Evolutionary conservation across 345 rosid species (phyloP).

Genomic region (Noccaea caerulescens): DNA sequence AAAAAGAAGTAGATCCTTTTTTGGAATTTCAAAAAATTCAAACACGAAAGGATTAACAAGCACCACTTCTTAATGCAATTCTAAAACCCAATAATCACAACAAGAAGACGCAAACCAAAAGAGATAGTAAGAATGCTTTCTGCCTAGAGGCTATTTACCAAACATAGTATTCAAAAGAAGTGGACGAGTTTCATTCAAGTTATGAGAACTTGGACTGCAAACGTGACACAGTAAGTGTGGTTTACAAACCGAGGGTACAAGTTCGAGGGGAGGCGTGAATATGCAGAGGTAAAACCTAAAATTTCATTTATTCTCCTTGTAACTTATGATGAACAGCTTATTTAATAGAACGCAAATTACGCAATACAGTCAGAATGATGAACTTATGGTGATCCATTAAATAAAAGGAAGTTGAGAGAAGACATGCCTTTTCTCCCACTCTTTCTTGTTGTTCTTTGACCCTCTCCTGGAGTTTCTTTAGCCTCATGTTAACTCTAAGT

Average conservation of each 20-base stretch:
- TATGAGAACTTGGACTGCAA: slow-evolving; percentile 13
- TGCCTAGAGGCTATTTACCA: slow-evolving; percentile 18
- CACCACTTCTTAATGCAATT: slow-evolving; percentile 21
- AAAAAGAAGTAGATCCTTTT: neutral
- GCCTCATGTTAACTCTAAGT: slow-evolving; percentile 85
- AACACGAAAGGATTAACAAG: neutral
- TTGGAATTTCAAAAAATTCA: neutral
- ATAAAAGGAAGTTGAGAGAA: slow-evolving; percentile 32
- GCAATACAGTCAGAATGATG: neutral
- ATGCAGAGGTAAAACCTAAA: slow-evolving; percentile 1
- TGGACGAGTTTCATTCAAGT: slow-evolving; percentile 6
- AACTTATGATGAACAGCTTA: slow-evolving; percentile 6
- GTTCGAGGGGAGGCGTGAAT: neutral
- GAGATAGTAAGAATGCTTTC: slow-evolving; percentile 1
- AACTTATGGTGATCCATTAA: slow-evolving; percentile 19
- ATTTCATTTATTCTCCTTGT: neutral
- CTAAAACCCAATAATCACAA: neutral
- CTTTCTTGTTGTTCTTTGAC: slow-evolving; percentile 93
- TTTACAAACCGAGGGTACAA: neutral
- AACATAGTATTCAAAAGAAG: slow-evolving; percentile 9
- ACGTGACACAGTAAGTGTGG: slow-evolving; percentile 18
- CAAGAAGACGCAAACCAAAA: slow-evolving; percentile 11
- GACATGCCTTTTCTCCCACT: slow-evolving; percentile 76
- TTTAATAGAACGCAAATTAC: neutral
- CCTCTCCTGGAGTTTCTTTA: slow-evolving; percentile 88